Evolutionary conservation across 441 rosid species (phyloP), one percentile per base, ranked within the genome.

Genomic region (Adansonia rubrostipa): DNA sequence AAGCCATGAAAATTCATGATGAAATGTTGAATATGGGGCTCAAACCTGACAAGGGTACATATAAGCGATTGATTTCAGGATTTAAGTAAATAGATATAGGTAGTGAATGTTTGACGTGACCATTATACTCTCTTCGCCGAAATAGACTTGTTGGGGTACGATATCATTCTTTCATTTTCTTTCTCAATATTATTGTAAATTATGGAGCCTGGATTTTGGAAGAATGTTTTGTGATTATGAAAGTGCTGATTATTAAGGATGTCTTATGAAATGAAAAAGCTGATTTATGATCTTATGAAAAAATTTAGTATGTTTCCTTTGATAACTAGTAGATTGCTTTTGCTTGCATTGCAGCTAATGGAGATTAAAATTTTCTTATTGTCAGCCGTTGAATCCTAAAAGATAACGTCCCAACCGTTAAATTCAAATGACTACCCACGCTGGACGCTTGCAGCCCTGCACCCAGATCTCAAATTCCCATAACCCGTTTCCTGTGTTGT

Each of bases 1-100:
- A 79, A 75, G 98, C 97, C 42, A 93, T 90, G 93, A 87, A 75
- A 80, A 62, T 73, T 77, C 95, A 92, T 66, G 98, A 93, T 65
- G 88, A 91, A 65, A 92, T 93, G 95, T 79, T 93, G 86, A 82
- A 80, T 73, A 78, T 87, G 88, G 92, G 88, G 3, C 78, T 87
- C 71, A 93, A 92, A 78, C 97, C 97, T 20, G 89, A 87, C 82
- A 83, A 84, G 70, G 80, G 61, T 10, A 71, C 89, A 5, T 92
- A 93, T 65, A 93, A 84, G 77, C 87, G 85, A 50, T 74, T 93
- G 79, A 89, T 93, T 66, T 78, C 83, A 50, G 79, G 85, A 70
- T 89, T 89, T 40, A 82, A 76, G 73, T 79, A 19, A 48, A 28
- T 67, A 74, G 71, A 58, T 48, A 15, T 40, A 5, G 58, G 5